Evolutionary conservation across 2,329 filamentous ascomycete genomes (phyloP), one percentile per base, ranked within the genome.

Genomic region (Stenocarpella maydis): DNA sequence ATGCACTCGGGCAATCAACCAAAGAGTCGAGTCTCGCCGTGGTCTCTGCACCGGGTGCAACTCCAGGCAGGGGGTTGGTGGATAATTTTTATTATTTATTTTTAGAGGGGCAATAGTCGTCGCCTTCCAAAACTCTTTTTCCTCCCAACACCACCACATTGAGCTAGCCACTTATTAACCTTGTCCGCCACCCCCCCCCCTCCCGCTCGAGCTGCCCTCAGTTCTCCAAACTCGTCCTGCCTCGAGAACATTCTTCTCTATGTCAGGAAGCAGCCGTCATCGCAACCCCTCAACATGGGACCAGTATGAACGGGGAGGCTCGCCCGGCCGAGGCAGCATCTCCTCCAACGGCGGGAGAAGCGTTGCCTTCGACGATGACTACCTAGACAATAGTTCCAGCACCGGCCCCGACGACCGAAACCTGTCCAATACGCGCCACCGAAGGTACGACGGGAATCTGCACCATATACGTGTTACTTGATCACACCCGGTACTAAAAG

Each of bases 201-300:
- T 17, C n/a, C 17, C 17, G 41, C 21, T 31, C 28, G 43, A 37
- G 39, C 60, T 39, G 34, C 24, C 28, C 45, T n/a, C 21, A 43
- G 21, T 15, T 37, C 37, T 43, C 15, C 43, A 26, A 28, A 8
- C 26, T 8, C 9, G 24, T 52, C 21, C n/a, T 24, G 28, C 34
- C 19, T 31, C 14, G 37, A 60, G 39, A 24, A 49, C n/a, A 45
- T 43, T 8, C 19, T 14, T 26, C 58, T 41, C 58, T 64, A 71
- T 71, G 69, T 71, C 69, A 58, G 28, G 52, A 68, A 65, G 43
- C 43, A 24, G 17, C 47, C 52, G 69, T 26, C 83, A 19, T 41
- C 52, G 69, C 45, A 83, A 82, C 74, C 82, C 82, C 65, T 76
- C 80, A 43, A 82, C 78, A 68, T 85, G 83, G 83, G 81, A 83